These are phyloP conservation scores for Recurvomyces mirabilis DNA, from an alignment of 495 filamentous ascomycete genomes.

Conservation along the genomic window DNA sequence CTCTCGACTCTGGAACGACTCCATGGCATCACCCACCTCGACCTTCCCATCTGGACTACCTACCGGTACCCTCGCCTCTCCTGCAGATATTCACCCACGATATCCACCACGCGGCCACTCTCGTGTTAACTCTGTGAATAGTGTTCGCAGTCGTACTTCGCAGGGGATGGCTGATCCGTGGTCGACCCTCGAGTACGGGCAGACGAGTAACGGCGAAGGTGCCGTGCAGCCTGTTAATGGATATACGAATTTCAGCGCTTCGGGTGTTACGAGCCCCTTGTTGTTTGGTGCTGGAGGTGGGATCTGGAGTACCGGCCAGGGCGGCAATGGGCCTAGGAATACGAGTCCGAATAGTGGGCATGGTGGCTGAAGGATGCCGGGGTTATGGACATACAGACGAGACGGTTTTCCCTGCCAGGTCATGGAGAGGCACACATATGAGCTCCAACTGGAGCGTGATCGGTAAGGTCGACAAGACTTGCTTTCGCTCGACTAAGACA, in stretches of 20 bases:
- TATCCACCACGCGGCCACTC: slow-evolving; percentile 10
- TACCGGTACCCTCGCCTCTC: slow-evolving; percentile 11
- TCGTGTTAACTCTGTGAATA: slow-evolving; percentile 16
- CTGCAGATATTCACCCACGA: not conserved
- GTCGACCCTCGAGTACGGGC: not conserved
- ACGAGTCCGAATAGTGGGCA: not conserved
- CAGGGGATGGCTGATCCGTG: slow-evolving; percentile 10
- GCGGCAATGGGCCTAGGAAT: not conserved
- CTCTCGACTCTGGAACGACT: slow-evolving; percentile 14
- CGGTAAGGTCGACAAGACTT: too few species aligned
- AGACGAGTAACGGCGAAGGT: not conserved
- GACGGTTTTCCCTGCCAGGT: too few species aligned
- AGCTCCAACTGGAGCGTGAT: too few species aligned
- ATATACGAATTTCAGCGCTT: slow-evolving; percentile 6
- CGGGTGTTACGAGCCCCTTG: slow-evolving; percentile 9
- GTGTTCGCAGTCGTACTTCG: slow-evolving; percentile 14
- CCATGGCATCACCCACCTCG: not conserved
- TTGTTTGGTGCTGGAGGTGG: slow-evolving; percentile 15
- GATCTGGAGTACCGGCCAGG: slow-evolving; percentile 13
- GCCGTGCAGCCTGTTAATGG: not conserved
- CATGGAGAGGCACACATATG: too few species aligned
- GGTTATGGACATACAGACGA: too few species aligned
- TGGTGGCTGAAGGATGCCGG: too few species aligned
- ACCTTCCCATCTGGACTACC: slow-evolving; percentile 14
- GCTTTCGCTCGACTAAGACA: too few species aligned